phyloP scores from a whole-genome alignment of 805 yeast genomes.

The Groenewaldozyma salmanticensis region DNA sequence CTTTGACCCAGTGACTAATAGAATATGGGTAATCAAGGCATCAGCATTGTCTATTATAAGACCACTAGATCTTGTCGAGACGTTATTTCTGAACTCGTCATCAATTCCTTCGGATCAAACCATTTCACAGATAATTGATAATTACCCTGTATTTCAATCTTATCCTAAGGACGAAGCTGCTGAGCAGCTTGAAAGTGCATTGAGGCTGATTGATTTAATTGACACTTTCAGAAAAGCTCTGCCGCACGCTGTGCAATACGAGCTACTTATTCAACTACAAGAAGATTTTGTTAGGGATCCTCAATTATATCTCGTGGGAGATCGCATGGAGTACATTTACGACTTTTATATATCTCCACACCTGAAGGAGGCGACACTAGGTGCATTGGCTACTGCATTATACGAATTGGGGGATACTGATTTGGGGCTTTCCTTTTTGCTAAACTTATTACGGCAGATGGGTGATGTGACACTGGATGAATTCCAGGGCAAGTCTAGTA shows the following conservation, averaged over 20 bases:
- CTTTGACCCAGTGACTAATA: conserved; percentile 27
- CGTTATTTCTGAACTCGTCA: conserved; percentile 25
- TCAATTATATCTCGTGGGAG: conserved; percentile 11
- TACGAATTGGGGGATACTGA: conserved; percentile 8
- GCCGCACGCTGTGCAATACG: conserved; percentile 27
- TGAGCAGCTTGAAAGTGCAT: conserved; percentile 16
- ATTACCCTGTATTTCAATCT: too few species aligned
- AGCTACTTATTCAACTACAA: conserved; percentile 9
- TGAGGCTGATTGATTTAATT: conserved; percentile 25
- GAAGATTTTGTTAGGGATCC: conserved; percentile 22
- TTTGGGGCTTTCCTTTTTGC: background rate
- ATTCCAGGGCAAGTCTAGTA: background rate
- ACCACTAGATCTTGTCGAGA: conserved; percentile 27
- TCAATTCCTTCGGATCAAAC: conserved; percentile 23
- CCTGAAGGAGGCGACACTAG: background rate
- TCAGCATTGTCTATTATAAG: conserved; percentile 29
- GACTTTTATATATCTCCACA: background rate
- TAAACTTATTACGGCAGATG: background rate
- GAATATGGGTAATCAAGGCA: conserved; percentile 29
- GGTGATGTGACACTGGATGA: background rate
- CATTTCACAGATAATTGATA: conserved; percentile 17
- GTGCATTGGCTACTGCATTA: conserved; percentile 8
- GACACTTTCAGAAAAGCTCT: conserved; percentile 34
- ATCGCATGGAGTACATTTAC: conserved; percentile 14
- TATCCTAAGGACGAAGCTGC: conserved; percentile 16